phyloP scores from a whole-genome alignment of 163 green algal genomes.

The Coccomyxa subellipsoidea region DNA sequence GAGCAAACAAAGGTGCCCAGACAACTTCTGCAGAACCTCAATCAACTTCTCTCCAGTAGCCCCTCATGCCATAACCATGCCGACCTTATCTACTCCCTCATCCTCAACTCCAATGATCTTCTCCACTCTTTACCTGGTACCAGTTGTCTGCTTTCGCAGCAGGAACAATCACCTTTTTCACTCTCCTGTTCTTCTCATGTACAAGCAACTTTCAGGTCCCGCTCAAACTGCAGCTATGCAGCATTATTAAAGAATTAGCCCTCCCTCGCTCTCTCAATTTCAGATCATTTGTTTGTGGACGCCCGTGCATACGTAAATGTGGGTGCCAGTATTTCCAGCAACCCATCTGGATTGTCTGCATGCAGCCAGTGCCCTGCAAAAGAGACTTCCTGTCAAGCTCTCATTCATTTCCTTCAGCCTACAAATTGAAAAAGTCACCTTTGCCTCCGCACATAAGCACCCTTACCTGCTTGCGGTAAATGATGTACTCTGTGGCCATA shows the following conservation, averaged over 20 bases:
- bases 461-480: conserved; percentile 42
- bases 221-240: too few species aligned
- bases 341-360: conserved; percentile 80
- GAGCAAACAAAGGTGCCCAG: too few species aligned
- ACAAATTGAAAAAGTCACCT: background rate
- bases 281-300: conserved; percentile 23
- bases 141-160: too few species aligned
- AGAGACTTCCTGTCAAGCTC: background rate
- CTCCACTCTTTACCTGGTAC: too few species aligned
- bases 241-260: background rate
- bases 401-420: background rate
- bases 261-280: background rate
- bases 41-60: too few species aligned
- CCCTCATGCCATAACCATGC: too few species aligned
- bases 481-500: conserved; percentile 82
- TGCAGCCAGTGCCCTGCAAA: conserved; percentile 88
- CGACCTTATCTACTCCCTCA: too few species aligned
- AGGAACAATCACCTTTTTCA: too few species aligned
- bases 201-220: too few species aligned
- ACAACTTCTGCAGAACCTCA: too few species aligned
- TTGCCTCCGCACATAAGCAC: background rate
- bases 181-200: too few species aligned
- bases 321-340: conserved; percentile 68
- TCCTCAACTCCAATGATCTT: too few species aligned
- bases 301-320: conserved; percentile 48